Percentiles rank a stretch among this genome's conserved stretches.
These are phyloP conservation scores for Plasmodium ovale DNA, from an alignment of 169 alveolate genomes.

Conservation along the genomic window DNA sequence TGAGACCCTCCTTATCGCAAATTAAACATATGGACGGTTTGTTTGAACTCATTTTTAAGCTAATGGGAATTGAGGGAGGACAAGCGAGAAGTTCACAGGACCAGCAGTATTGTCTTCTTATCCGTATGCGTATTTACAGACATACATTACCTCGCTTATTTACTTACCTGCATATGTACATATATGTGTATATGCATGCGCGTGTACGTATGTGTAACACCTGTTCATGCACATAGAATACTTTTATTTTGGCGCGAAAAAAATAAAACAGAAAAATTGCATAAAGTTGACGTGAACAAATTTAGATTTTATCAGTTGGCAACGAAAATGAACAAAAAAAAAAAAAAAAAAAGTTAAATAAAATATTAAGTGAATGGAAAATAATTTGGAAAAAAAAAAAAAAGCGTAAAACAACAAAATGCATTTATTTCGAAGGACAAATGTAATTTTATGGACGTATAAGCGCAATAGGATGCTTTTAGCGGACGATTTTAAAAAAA, in stretches of 20 bases:
- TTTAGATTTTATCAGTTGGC: background rate
- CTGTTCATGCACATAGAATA: background rate
- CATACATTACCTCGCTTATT: too few relatives aligned
- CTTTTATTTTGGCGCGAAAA: background rate
- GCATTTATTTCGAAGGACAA: too few relatives aligned
- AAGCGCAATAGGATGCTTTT: background rate
- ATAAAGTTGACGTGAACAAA: background rate
- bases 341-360: background rate
- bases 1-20: slow-evolving; percentile 53
- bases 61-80: too few relatives aligned
- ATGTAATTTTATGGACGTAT: too few relatives aligned
- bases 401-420: too few relatives aligned
- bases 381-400: background rate
- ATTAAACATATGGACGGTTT: slow-evolving; percentile 18
- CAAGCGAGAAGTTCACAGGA: too few relatives aligned
- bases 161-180: too few relatives aligned
- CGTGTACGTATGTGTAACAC: background rate
- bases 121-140: too few relatives aligned
- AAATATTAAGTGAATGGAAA: background rate
- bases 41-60: slow-evolving; percentile 10
- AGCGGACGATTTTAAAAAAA: background rate
- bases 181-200: background rate
- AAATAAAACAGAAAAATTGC: background rate
- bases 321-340: background rate
- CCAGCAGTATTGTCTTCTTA: too few relatives aligned